phyloP scores from a whole-genome alignment of 257 asterid species.

The Osmanthus fragrans region DNA sequence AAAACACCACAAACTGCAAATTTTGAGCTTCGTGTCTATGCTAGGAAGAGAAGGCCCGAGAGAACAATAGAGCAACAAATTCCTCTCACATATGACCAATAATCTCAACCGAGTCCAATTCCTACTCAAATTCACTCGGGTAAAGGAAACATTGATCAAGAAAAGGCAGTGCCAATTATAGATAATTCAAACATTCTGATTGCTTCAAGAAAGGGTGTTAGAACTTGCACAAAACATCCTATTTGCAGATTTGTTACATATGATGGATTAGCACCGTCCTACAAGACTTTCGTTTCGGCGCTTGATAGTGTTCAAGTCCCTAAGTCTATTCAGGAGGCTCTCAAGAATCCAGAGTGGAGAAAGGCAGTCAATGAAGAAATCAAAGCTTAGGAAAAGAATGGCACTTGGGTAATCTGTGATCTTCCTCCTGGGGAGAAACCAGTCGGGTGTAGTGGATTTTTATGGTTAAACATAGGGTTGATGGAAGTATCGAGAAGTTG shows the following conservation, averaged over 20 bases:
- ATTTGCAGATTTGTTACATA: not conserved
- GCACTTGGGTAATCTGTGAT: not conserved
- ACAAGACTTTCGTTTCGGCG: not conserved
- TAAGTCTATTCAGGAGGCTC: not conserved
- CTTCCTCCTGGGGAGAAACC: not conserved
- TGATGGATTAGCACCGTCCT: not conserved
- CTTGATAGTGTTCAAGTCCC: not conserved
- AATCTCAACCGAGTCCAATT: not conserved
- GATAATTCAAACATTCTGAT: not conserved
- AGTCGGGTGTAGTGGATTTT: conserved; percentile 5
- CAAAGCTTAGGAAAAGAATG: not conserved
- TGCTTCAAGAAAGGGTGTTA: not conserved
- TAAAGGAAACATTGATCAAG: no score
- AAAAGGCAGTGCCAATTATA: no score
- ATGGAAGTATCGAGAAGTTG: not conserved
- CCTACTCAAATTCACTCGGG: not conserved
- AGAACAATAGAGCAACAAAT: no score
- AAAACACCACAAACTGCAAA: not conserved
- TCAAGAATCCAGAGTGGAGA: not conserved
- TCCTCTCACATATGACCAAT: no score
- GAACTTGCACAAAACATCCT: not conserved
- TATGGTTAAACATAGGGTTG: not conserved
- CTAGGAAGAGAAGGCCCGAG: not conserved
- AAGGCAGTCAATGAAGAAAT: not conserved
- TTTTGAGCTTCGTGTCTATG: not conserved